These are phyloP conservation scores for Ogataea pini DNA, from an alignment of 805 yeast genomes.

Conservation along the genomic window DNA sequence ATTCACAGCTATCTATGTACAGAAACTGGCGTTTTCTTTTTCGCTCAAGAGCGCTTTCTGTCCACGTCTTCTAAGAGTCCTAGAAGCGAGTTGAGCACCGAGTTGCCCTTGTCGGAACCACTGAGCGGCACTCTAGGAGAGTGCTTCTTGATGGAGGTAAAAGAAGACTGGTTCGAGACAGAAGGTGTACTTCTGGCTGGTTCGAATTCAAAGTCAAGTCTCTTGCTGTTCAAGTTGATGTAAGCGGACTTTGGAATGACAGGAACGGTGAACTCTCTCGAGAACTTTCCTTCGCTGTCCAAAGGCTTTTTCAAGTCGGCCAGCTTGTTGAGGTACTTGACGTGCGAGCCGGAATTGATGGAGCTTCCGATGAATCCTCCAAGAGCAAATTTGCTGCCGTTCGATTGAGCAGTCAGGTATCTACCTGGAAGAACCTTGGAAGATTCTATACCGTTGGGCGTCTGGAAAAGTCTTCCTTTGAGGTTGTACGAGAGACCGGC, in stretches of 20 bases:
- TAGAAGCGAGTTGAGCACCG: conserved; percentile 26
- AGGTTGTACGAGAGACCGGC: conserved; percentile 76
- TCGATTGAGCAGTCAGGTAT: conserved; percentile 46
- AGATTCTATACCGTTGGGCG: conserved; percentile 67
- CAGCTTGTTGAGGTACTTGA: conserved; percentile 24
- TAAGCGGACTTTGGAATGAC: conserved; percentile 29
- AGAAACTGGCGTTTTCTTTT: not conserved
- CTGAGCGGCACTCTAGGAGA: conserved; percentile 26
- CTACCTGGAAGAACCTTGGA: conserved; percentile 68
- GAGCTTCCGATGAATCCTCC: conserved; percentile 47
- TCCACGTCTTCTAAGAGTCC: conserved; percentile 25
- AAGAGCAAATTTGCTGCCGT: conserved; percentile 50
- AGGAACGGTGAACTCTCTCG: conserved; percentile 34
- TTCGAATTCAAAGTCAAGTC: conserved; percentile 26
- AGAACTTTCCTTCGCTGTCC: conserved; percentile 26
- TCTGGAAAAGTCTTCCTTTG: conserved; percentile 64
- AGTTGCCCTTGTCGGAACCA: conserved; percentile 23
- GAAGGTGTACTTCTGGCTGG: conserved; percentile 23
- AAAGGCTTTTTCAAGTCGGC: conserved; percentile 24
- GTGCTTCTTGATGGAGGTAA: conserved; percentile 17
- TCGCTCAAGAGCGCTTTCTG: conserved; percentile 15
- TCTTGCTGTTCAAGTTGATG: conserved; percentile 25
- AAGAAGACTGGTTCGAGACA: conserved; percentile 9
- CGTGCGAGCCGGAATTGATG: conserved; percentile 27
- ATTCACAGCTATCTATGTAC: not conserved